Base-by-base conservation (phyloP, 2,329 filamentous ascomycete species). In the Didymella sp. region DNA sequence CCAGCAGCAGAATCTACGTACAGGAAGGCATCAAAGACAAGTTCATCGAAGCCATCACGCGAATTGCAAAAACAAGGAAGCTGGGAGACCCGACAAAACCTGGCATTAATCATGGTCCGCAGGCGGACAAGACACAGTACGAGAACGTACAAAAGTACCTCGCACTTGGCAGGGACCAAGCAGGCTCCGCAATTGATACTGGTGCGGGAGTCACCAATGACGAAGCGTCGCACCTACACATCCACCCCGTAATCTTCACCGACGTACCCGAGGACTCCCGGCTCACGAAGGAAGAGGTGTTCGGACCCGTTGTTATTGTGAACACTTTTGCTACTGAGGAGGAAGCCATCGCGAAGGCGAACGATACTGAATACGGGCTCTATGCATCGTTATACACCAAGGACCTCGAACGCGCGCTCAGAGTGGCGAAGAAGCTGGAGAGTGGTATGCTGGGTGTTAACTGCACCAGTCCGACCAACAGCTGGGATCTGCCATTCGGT, bases 1-100 rank as follows among this genome's bases (percentile, higher is more conserved):
- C 85, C 0, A 85, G 81, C 58, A 82, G 81, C 13, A 76, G 84
- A 3, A 77, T 86, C 24, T 85, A 85, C 56, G 84, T 86, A 2
- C 81, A 86, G 17, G 77, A 79, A n/a, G 72, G 63, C 25, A 75
- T 83, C 21, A 80, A 81, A 67, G 78, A 77, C 27, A 62, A 73
- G 21, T 78, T 70, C 27, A 13, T 60, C 25, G 46, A 62, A 30
- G 58, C 58, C 3, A 70, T 72, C 43, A 58, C 61, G 11, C 50
- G 55, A 9, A 17, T 60, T 17, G 66, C 63, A 7, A 56, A 51
- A 15, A 50, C 35, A 11, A 51, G 68, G 22, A 61, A 43, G 27
- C 27, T 70, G n/a, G 69, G 38, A 9, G 60, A 67, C 28, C 64
- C 67, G 6, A 63, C 57, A 19, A 45, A 31, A 13, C 15, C 53